These are phyloP conservation scores for Podospora appendiculata DNA, from an alignment of 495 filamentous ascomycete species.

Conservation along the genomic window DNA sequence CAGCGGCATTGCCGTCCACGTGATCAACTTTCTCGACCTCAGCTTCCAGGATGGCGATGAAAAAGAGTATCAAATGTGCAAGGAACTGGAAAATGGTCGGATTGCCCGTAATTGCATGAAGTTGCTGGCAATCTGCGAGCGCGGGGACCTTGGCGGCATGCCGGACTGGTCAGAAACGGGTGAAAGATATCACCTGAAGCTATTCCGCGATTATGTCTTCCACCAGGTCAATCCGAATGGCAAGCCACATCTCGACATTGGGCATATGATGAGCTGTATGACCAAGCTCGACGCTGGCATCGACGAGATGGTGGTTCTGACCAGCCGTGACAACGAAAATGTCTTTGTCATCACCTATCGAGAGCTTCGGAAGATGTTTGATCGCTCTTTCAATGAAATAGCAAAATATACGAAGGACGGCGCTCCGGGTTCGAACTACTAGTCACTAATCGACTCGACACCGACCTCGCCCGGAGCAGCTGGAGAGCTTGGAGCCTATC, in stretches of 20 bases:
- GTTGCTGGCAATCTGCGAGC: constrained; percentile 76
- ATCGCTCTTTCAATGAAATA: constrained; percentile 73
- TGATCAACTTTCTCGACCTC: constrained; percentile 63
- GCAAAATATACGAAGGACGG: constrained; percentile 43
- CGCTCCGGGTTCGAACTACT: constrained; percentile 16
- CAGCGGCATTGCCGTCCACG: constrained; percentile 62
- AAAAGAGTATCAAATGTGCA: constrained; percentile 45
- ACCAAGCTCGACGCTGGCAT: constrained; percentile 89
- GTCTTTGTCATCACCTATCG: constrained; percentile 79
- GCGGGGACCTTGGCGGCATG: constrained; percentile 72
- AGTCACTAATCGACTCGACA: neutral
- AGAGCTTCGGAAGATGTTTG: constrained; percentile 73
- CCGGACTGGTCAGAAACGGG: constrained; percentile 80
- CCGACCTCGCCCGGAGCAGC: neutral
- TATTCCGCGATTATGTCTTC: constrained; percentile 96
- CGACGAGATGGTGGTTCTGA: constrained; percentile 76
- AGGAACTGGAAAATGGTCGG: constrained; percentile 88
- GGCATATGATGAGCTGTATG: constrained; percentile 72
- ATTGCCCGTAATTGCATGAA: constrained; percentile 77
- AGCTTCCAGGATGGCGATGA: constrained; percentile 69
- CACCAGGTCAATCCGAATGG: constrained; percentile 84
- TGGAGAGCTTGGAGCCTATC: neutral
- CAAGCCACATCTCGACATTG: constrained; percentile 72
- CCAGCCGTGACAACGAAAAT: constrained; percentile 84
- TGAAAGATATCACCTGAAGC: constrained; percentile 81